Base-by-base conservation (phyloP, 1,284 basidiomycete genomes). In the Naganishia albida region DNA sequence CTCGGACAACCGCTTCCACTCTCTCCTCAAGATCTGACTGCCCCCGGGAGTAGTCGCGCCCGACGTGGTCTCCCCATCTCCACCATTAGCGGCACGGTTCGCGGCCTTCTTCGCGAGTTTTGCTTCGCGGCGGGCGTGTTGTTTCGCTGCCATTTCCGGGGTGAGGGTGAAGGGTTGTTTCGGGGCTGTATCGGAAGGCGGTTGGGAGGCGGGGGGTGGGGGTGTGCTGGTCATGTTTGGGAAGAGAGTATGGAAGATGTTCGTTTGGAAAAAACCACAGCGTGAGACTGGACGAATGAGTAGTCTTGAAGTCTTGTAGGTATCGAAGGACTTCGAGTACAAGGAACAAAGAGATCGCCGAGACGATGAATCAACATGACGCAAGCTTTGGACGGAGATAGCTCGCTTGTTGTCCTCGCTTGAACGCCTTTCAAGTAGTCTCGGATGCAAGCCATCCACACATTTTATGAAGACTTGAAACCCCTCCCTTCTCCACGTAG, bases 1-100 rank as follows among this genome's bases (percentile, higher is more conserved):
- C 46, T 87, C 86, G 0, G 88, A 86, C 71, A 88, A 63, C 43
- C 56, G 23, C 30, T 73, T 59, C 79, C 79, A 79, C 2, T 72
- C 67, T 40, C 78, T 66, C 60, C 70, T 69, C 54, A 77, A 50
- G 52, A 78, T 74, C 44, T 39, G 62, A 48, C 44, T 64, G 28
- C 12, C n/a, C 8, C 49, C 60, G 7, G 49, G 60, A 15, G 51
- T 63, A 10, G 57, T 28, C 13, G 34, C 52, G 25, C 55, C 53
- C 28, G 67, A 60, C 10, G 53, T 57, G 18, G 54, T 52, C 25
- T 44, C 63, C 3, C 67, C 63, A 34, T 34, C 34, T 3, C 67
- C 62, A 8, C 51, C 64, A 30, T 66, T 52, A 16, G 64, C 50
- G 7, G 67, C 63, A 20, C 64, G 49, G 23, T 57, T 67, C 2